A percentile compares a stretch with the other conserved stretches of the same genome.
These are phyloP conservation scores for Naganishia vaughanmartiniae DNA, from an alignment of 768 basidiomycete species.

Conservation along the genomic window DNA sequence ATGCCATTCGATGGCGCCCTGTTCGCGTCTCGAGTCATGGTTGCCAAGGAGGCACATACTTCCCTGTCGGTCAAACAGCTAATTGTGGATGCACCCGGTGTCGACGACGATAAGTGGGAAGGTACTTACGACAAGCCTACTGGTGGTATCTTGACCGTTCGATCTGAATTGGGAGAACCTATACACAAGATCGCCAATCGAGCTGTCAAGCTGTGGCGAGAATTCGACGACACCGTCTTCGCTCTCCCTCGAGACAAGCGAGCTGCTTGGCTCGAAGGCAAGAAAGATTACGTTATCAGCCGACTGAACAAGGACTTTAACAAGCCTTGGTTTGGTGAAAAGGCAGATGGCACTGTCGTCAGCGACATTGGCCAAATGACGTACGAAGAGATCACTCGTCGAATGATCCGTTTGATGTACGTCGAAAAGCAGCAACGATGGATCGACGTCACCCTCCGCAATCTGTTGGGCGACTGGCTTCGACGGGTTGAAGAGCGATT, in stretches of 20 bases:
- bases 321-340: slow-evolving; percentile 83
- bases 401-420: slow-evolving; percentile 92
- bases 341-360: slow-evolving; percentile 82
- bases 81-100: slow-evolving; percentile 90
- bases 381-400: slow-evolving; percentile 88
- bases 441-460: slow-evolving; percentile 86
- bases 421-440: slow-evolving; percentile 86
- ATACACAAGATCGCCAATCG: slow-evolving; percentile 99
- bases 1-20: slow-evolving; percentile 99
- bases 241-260: slow-evolving; percentile 95
- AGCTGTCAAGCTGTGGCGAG: slow-evolving; percentile 96
- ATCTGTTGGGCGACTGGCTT: slow-evolving; percentile 94
- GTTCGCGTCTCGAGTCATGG: slow-evolving; percentile 96
- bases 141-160: slow-evolving; percentile 93
- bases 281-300: slow-evolving; percentile 79
- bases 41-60: slow-evolving; percentile 96
- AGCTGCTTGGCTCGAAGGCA: slow-evolving; percentile 77
- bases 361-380: slow-evolving; percentile 94
- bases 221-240: slow-evolving; percentile 96
- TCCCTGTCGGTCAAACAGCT: slow-evolving; percentile 91
- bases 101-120: slow-evolving; percentile 81
- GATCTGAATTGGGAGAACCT: slow-evolving; percentile 95
- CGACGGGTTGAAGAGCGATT: slow-evolving; percentile 93
- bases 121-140: slow-evolving; percentile 90
- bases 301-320: slow-evolving; percentile 93